Evolutionary conservation across 441 rosid species (phyloP).

Genomic region (Euphorbia celastroides): DNA sequence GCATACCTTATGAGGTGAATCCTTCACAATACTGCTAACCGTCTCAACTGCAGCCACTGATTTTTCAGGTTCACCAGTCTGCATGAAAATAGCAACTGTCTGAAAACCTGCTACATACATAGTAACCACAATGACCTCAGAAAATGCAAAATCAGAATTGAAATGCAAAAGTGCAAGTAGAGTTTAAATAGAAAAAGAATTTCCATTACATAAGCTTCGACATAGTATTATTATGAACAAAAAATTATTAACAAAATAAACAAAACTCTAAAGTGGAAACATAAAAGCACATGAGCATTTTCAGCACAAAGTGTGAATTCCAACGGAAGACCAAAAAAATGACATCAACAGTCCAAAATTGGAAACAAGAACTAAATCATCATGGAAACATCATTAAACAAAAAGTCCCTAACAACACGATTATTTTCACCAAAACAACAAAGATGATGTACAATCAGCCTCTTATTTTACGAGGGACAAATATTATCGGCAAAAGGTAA

Average conservation of each 20-base stretch:
- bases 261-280: neutral
- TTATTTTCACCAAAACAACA: neutral
- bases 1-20: constrained; percentile 73
- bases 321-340: neutral
- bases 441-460: neutral
- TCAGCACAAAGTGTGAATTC: neutral
- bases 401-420: neutral
- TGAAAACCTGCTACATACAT: constrained; percentile 96
- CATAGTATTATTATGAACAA: constrained; percentile 1
- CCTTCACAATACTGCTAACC: constrained; percentile 46
- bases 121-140: constrained; percentile 87
- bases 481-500: neutral
- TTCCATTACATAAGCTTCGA: constrained; percentile 14
- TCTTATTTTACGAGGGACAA: neutral
- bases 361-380: neutral
- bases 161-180: constrained; percentile 16
- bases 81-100: constrained; percentile 99
- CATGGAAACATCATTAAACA: neutral
- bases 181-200: constrained; percentile 5
- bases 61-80: constrained; percentile 72
- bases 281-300: neutral
- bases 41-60: constrained; percentile 36
- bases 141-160: constrained; percentile 32
- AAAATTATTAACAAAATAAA: neutral
- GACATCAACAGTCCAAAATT: neutral